phyloP scores from a whole-genome alignment of 2,329 filamentous ascomycete genomes.

The Trichoderma sp. region DNA sequence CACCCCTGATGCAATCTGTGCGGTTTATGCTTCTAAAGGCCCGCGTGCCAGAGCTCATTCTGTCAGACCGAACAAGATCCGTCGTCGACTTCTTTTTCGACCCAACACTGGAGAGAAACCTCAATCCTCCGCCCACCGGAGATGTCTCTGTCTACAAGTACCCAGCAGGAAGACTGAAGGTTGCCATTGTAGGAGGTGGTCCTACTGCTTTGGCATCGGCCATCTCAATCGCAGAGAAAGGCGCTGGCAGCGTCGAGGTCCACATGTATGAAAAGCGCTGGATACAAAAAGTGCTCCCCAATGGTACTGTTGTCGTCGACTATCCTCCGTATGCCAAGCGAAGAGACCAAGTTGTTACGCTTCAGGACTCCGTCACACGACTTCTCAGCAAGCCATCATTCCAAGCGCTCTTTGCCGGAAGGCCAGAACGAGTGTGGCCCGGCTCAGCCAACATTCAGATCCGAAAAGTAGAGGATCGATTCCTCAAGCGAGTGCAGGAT shows the following conservation, averaged over 20 bases:
- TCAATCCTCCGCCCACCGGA: conserved; percentile 23
- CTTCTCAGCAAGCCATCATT: conserved; percentile 31
- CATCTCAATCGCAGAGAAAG: conserved; percentile 37
- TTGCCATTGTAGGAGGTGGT: conserved; percentile 35
- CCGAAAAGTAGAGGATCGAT: conserved; percentile 38
- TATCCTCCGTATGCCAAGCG: conserved; percentile 33
- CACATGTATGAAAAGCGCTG: conserved; percentile 38
- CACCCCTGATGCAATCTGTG: conserved; percentile 34
- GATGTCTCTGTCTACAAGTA: conserved; percentile 31
- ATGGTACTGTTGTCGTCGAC: conserved; percentile 26
- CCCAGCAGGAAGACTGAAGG: conserved; percentile 29
- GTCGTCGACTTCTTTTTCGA: conserved; percentile 40
- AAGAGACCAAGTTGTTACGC: conserved; percentile 37
- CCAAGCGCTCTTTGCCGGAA: conserved; percentile 33
- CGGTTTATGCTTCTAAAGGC: conserved; percentile 37
- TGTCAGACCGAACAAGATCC: conserved; percentile 26
- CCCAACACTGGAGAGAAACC: conserved; percentile 32
- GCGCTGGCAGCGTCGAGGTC: conserved; percentile 32
- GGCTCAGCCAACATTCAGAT: conserved; percentile 39
- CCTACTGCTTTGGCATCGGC: conserved; percentile 35
- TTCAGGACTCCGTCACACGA: conserved; percentile 36
- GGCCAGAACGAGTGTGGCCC: conserved; percentile 38
- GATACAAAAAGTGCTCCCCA: conserved; percentile 25
- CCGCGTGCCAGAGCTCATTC: conserved; percentile 25
- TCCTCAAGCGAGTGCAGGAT: conserved; percentile 36